Percentiles rank a stretch among this genome's conserved stretches.
These are phyloP conservation scores for Hevea brasiliensis DNA, from an alignment of 345 rosid genomes.

Conservation along the genomic window DNA sequence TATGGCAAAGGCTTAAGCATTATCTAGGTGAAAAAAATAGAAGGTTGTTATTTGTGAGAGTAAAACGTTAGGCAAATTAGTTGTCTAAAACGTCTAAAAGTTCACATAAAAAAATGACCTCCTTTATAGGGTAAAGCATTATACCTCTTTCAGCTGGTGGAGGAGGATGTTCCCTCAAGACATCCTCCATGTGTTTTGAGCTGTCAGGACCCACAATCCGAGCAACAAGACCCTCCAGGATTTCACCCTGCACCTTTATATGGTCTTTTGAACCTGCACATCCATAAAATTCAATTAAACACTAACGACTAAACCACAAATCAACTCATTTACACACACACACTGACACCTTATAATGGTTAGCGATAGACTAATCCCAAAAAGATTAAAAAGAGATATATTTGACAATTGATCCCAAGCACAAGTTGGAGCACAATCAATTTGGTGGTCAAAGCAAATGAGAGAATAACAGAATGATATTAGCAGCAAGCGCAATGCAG, in stretches of 20 bases:
- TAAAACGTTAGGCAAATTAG: background rate
- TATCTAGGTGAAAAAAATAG: background rate
- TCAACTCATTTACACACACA: background rate
- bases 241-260: conserved; percentile 83
- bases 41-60: background rate
- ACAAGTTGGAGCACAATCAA: background rate
- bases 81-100: background rate
- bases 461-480: background rate
- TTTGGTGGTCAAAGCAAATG: background rate
- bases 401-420: background rate
- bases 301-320: background rate
- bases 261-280: conserved; percentile 81
- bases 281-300: background rate
- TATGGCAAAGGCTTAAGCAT: background rate
- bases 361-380: background rate
- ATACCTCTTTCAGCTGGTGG: conserved; percentile 71
- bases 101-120: background rate
- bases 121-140: conserved; percentile 10
- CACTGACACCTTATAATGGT: background rate
- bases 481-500: background rate
- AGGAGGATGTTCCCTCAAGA: conserved; percentile 64
- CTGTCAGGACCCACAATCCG: conserved; percentile 83
- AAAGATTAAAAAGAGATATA: background rate
- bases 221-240: conserved; percentile 98
- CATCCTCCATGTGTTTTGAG: conserved; percentile 70